These are phyloP conservation scores for Solanum chacoense DNA, from an alignment of 305 asterid species.

Conservation along the genomic window DNA sequence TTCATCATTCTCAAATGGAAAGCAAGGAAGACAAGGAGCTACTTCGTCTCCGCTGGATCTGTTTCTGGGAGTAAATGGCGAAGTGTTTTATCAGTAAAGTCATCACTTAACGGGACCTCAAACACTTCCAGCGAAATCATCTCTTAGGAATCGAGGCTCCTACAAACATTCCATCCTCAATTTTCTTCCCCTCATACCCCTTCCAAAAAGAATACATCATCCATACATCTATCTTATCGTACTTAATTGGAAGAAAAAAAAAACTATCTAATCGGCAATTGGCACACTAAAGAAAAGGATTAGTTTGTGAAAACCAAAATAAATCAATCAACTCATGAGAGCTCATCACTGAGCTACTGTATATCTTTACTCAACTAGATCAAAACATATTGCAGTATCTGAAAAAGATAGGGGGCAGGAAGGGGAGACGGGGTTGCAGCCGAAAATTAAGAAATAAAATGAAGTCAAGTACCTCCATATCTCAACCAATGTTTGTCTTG, in stretches of 20 bases:
- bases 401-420: not conserved
- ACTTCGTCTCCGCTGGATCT: not conserved
- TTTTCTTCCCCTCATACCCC: not conserved
- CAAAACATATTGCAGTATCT: not conserved
- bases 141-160: not conserved
- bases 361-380: not conserved
- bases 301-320: not conserved
- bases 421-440: not conserved
- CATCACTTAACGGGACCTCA: not conserved
- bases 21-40: not conserved
- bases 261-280: not conserved
- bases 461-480: slow-evolving; percentile 61
- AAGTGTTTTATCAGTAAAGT: not conserved
- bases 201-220: not conserved
- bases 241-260: not conserved
- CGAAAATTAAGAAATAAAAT: not conserved
- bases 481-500: slow-evolving; percentile 54
- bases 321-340: not conserved
- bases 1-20: not conserved
- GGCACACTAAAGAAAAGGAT: not conserved
- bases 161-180: not conserved
- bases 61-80: not conserved
- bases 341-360: not conserved
- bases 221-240: not conserved
- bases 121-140: not conserved